phyloP scores from a whole-genome alignment of 176 grass and related monocot species.

The Thinopyrum elongatum region DNA sequence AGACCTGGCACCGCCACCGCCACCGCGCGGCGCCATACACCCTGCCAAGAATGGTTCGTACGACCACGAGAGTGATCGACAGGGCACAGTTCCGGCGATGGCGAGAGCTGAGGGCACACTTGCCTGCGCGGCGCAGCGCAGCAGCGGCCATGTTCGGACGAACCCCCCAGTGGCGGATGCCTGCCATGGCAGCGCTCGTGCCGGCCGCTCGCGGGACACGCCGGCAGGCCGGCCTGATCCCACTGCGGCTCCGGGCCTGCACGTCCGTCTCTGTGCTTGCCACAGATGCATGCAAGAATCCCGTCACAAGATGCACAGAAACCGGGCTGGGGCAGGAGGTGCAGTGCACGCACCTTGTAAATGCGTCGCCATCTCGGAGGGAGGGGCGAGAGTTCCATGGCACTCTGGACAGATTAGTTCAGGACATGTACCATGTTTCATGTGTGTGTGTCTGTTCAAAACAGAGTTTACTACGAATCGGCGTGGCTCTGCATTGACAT shows the following conservation, averaged over 20 bases:
- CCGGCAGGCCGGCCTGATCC: neutral
- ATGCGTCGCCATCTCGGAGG: neutral
- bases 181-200: neutral
- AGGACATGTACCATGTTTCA: too few relatives aligned
- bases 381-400: neutral
- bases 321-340: neutral
- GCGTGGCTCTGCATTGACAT: too few relatives aligned
- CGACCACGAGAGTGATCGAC: neutral
- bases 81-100: neutral
- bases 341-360: neutral
- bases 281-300: neutral
- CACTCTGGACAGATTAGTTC: too few relatives aligned
- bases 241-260: neutral
- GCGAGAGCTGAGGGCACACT: neutral
- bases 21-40: neutral
- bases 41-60: neutral
- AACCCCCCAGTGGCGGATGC: neutral
- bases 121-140: neutral
- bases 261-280: neutral
- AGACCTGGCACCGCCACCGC: neutral
- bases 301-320: neutral
- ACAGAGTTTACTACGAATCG: too few relatives aligned
- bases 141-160: neutral
- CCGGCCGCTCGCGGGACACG: neutral
- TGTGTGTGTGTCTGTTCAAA: too few relatives aligned